phyloP scores from a whole-genome alignment of 768 basidiomycete genomes.

The Phylloporus sp. region DNA sequence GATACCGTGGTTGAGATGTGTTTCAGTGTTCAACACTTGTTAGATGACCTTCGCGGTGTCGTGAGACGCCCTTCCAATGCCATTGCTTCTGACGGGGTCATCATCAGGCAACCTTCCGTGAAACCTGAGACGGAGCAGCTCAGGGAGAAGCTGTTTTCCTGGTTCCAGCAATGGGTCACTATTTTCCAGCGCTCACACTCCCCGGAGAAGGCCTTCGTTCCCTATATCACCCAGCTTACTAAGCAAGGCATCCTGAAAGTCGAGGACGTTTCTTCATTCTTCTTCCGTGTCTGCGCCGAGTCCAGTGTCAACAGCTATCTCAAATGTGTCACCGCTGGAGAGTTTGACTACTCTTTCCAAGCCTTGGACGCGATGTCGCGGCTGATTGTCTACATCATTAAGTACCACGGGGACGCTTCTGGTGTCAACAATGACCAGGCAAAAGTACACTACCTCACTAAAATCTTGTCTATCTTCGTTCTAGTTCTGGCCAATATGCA shows the following conservation, averaged over 20 bases:
- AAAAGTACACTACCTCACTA: slow-evolving; percentile 94
- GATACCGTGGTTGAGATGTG: neutral
- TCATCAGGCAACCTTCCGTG: slow-evolving; percentile 44
- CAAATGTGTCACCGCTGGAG: slow-evolving; percentile 67
- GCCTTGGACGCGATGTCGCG: slow-evolving; percentile 94
- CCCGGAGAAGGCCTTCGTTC: slow-evolving; percentile 93
- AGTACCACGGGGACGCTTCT: slow-evolving; percentile 96
- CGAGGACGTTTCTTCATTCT: slow-evolving; percentile 94
- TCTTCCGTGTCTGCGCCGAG: slow-evolving; percentile 97
- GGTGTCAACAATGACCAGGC: slow-evolving; percentile 92
- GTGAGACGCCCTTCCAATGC: slow-evolving; percentile 45
- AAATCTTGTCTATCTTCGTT: slow-evolving; percentile 96
- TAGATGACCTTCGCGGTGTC: slow-evolving; percentile 79
- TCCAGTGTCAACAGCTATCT: slow-evolving; percentile 87
- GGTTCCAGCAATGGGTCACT: slow-evolving; percentile 94
- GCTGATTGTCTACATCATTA: slow-evolving; percentile 96
- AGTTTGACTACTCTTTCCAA: slow-evolving; percentile 79
- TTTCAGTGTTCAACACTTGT: slow-evolving; percentile 58
- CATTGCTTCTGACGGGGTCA: slow-evolving; percentile 34
- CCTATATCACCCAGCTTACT: slow-evolving; percentile 94
- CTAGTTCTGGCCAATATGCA: slow-evolving; percentile 93
- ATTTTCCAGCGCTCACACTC: slow-evolving; percentile 89
- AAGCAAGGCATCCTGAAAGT: slow-evolving; percentile 96
- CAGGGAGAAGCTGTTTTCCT: slow-evolving; percentile 68
- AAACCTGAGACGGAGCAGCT: slow-evolving; percentile 74